Percentiles rank a stretch among this genome's conserved stretches.
Evolutionary conservation across 108 stramenopile genomes (phyloP).

Genomic region (Pseudonitzschia multiseries): DNA sequence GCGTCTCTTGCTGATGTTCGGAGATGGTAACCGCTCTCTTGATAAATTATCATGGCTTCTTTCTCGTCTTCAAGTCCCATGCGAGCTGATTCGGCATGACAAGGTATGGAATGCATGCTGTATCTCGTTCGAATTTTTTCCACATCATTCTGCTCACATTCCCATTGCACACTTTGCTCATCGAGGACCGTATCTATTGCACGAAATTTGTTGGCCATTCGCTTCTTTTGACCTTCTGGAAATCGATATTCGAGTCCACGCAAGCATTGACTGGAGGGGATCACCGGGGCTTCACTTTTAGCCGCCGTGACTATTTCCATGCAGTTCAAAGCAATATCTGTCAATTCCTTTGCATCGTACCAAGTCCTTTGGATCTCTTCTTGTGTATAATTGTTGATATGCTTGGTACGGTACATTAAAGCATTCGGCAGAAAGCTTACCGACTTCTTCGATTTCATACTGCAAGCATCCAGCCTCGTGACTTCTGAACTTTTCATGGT

Average conservation of each 20-base stretch:
- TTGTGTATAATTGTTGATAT: not conserved
- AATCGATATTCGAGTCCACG: slow-evolving; percentile 35
- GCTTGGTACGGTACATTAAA: not conserved
- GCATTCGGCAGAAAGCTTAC: not conserved
- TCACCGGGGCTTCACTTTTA: not conserved
- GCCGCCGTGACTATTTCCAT: not conserved
- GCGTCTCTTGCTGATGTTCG: not conserved
- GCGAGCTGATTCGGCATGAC: not conserved
- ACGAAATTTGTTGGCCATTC: slow-evolving; percentile 31
- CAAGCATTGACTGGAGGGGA: not conserved
- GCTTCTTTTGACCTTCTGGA: slow-evolving; percentile 17
- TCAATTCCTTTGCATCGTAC: not conserved
- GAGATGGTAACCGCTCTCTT: not conserved
- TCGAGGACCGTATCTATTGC: slow-evolving; percentile 32
- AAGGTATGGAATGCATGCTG: not conserved
- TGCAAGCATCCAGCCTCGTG: not conserved
- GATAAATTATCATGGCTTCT: not conserved
- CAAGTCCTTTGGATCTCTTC: not conserved
- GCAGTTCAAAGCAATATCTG: not conserved
- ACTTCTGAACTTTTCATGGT: not conserved
- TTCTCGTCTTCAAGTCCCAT: slow-evolving; percentile 2
- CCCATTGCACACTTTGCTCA: slow-evolving; percentile 33
- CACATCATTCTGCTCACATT: not conserved
- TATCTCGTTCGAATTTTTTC: not conserved
- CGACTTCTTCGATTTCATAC: not conserved